Conservation (phyloP, 805 yeast genomes). For the Jamesozyma hellenica region DNA sequence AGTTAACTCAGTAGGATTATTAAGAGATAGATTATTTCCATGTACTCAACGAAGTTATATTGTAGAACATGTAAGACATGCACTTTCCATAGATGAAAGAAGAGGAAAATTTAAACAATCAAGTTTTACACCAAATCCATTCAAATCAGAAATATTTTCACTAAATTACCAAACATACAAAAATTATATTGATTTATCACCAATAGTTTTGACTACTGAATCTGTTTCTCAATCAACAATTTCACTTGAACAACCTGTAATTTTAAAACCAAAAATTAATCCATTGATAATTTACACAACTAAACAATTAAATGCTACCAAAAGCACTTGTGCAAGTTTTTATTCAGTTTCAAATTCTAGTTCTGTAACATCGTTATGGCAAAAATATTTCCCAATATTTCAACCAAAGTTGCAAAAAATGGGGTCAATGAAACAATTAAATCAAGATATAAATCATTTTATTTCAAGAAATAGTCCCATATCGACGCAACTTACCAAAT, state of each 20-base stretch:
- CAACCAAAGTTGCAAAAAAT: background rate
- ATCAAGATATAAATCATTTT: slow-evolving; percentile 1
- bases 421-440: background rate
- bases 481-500: slow-evolving; percentile 1
- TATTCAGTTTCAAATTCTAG: background rate
- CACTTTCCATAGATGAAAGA: slow-evolving; percentile 58
- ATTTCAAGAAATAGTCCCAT: background rate
- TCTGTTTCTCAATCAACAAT: no score
- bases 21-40: slow-evolving; percentile 51
- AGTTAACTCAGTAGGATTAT: slow-evolving; percentile 53
- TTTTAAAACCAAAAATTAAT: background rate
- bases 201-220: no score
- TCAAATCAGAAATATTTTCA: slow-evolving; percentile 25
- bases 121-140: slow-evolving; percentile 37
- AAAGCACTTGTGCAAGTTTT: background rate
- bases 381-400: background rate
- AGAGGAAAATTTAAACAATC: slow-evolving; percentile 54
- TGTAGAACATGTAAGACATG: slow-evolving; percentile 55
- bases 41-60: slow-evolving; percentile 40
- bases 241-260: background rate
- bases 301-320: background rate
- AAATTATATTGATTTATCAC: no score
- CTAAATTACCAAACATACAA: slow-evolving; percentile 9
- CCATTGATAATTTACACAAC: slow-evolving; percentile 2
- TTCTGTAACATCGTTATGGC: background rate